Percentiles rank a stretch among this genome's conserved stretches.
phyloP scores from a whole-genome alignment of 495 filamentous ascomycete genomes.

The Usnea hakonensis region DNA sequence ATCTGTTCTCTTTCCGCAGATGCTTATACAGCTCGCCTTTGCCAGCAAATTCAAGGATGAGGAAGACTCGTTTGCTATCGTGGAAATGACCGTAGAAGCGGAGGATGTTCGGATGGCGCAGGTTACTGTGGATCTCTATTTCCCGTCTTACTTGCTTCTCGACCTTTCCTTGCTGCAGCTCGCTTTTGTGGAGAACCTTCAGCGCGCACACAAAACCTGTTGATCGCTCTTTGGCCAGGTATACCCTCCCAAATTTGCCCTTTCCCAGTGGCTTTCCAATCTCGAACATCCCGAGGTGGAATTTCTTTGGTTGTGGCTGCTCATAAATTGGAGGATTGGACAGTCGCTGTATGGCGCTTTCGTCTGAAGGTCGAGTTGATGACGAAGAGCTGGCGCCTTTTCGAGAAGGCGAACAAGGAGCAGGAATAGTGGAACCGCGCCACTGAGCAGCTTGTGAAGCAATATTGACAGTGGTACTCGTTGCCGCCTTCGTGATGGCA shows the following conservation, averaged over 20 bases:
- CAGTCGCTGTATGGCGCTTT: constrained; percentile 47
- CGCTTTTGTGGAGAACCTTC: constrained; percentile 92
- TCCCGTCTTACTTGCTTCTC: constrained; percentile 96
- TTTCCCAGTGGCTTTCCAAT: constrained; percentile 94
- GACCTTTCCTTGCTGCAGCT: constrained; percentile 83
- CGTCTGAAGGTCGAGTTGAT: constrained; percentile 44
- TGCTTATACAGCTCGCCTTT: constrained; percentile 98
- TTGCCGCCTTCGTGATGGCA: constrained; percentile 46
- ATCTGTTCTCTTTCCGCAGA: constrained; percentile 74
- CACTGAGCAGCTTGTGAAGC: constrained; percentile 59
- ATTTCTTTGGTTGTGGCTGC: constrained; percentile 61
- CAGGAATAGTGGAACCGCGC: constrained; percentile 35
- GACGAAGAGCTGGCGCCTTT: constrained; percentile 31
- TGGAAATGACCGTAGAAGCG: constrained; percentile 95
- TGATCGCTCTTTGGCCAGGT: constrained; percentile 83
- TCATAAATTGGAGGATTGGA: constrained; percentile 49
- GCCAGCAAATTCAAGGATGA: constrained; percentile 93
- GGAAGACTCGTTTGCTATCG: constrained; percentile 89
- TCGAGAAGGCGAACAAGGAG: constrained; percentile 30
- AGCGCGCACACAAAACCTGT: constrained; percentile 91
- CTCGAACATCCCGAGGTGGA: constrained; percentile 98
- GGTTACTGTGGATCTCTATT: constrained; percentile 95
- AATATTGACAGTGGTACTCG: constrained; percentile 53
- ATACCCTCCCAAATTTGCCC: constrained; percentile 95
- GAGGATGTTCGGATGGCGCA: constrained; percentile 93